A percentile compares a stretch with the other conserved stretches of the same genome.
Conservation (phyloP, 495 filamentous ascomycete species). For the Hypomontagnella submonticulosa region DNA sequence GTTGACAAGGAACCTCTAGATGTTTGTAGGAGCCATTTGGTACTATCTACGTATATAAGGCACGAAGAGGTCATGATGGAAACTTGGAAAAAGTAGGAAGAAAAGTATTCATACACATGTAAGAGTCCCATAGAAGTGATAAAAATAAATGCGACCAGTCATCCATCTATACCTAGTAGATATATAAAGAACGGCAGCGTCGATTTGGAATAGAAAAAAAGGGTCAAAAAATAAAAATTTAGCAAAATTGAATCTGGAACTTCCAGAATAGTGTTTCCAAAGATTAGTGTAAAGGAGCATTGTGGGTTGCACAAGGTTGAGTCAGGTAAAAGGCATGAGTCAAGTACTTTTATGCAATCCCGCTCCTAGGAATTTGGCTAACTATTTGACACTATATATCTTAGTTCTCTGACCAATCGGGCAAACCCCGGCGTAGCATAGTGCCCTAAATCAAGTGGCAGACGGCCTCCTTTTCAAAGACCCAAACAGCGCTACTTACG, state of each 20-base stretch:
- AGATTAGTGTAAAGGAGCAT: slow-evolving; percentile 46
- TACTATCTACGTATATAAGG: too few relatives aligned
- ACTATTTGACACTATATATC: slow-evolving; percentile 20
- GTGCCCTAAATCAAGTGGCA: background rate
- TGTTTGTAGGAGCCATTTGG: too few relatives aligned
- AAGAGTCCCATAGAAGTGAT: too few relatives aligned
- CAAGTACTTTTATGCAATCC: slow-evolving; percentile 47
- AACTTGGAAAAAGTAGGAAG: too few relatives aligned
- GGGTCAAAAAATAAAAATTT: slow-evolving; percentile 5
- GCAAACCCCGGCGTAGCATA: background rate
- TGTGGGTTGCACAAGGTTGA: slow-evolving; percentile 46
- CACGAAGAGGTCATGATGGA: too few relatives aligned
- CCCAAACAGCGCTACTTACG: too few relatives aligned
- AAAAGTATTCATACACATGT: too few relatives aligned
- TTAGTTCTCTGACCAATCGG: background rate
- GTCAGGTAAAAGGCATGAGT: slow-evolving; percentile 48
- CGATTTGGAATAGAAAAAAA: slow-evolving; percentile 17
- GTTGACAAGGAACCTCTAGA: too few relatives aligned
- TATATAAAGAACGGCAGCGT: background rate
- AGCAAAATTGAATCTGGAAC: slow-evolving; percentile 44
- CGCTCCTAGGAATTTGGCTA: slow-evolving; percentile 26
- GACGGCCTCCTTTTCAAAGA: too few relatives aligned
- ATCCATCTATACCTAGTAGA: background rate
- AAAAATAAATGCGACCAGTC: too few relatives aligned
- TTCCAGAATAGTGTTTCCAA: slow-evolving; percentile 43